phyloP scores from a whole-genome alignment of 768 basidiomycete genomes.

The Lyophyllum shimeji region DNA sequence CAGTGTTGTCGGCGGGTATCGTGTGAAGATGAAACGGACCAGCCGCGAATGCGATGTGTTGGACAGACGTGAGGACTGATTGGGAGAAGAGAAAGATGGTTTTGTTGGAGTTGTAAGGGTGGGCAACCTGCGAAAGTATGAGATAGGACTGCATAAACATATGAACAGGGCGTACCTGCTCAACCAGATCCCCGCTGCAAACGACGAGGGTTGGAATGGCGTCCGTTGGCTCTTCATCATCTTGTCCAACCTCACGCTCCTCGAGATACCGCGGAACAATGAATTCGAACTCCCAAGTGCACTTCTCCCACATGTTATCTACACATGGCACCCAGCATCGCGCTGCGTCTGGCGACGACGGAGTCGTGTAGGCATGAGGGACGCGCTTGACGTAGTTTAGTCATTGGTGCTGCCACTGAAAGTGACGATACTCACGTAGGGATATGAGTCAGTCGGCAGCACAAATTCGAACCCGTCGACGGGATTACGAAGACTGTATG shows the following conservation, averaged over 20 bases:
- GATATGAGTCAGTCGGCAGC: slow-evolving; percentile 76
- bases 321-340: slow-evolving; percentile 98
- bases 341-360: slow-evolving; percentile 87
- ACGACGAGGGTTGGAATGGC: slow-evolving; percentile 82
- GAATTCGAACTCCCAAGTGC: slow-evolving; percentile 98
- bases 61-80: slow-evolving; percentile 84
- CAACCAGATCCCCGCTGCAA: slow-evolving; percentile 92
- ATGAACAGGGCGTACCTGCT: slow-evolving; percentile 62
- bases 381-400: slow-evolving; percentile 59
- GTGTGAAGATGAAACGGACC: slow-evolving; percentile 87
- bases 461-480: slow-evolving; percentile 86
- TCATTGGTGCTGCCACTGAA: background rate
- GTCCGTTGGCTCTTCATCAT: slow-evolving; percentile 56
- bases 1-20: slow-evolving; percentile 59
- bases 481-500: slow-evolving; percentile 81
- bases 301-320: slow-evolving; percentile 93
- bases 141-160: slow-evolving; percentile 4
- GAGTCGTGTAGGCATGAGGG: slow-evolving; percentile 90
- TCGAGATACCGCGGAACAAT: slow-evolving; percentile 85
- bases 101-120: slow-evolving; percentile 92
- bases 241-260: slow-evolving; percentile 46
- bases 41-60: slow-evolving; percentile 94
- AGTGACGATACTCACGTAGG: slow-evolving; percentile 60
- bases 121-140: slow-evolving; percentile 62
- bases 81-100: slow-evolving; percentile 94